Base-by-base conservation (phyloP, 345 rosid genomes). In the Euphorbia tirucalli region DNA sequence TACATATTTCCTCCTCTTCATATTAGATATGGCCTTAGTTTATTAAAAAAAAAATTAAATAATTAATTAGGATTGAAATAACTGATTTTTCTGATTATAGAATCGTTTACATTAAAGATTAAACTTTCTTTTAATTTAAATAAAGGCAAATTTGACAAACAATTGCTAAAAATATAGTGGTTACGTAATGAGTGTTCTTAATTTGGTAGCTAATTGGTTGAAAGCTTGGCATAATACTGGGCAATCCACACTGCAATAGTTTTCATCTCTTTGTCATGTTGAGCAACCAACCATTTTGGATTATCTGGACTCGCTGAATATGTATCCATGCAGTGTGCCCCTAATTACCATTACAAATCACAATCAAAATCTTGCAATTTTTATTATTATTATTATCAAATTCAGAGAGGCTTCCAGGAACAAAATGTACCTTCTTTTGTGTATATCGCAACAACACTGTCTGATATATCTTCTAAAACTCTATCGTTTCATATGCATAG, bases 271-370 rank as follows among this genome's bases (percentile, higher is more conserved):
- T 73, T 69, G 0, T 77, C 69, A 61, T 83, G 37, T 59, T 82
- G 80, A 37, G 69, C 81, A 39, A 77, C 71, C 30, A 82, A 57
- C 89, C 87, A 84, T n/a, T 76, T 76, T 19, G 85, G 85, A 50
- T 82, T 82, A 30, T 14, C 69, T 69, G 78, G 75, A 0, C 14
- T 44, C 24, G 74, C 49, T 32, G 59, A 19, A 1, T 0, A 2
- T 10, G 84, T 3, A 66, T 86, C 86, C 78, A 75, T 68, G 79
- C 84, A 73, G 56, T 85, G 87, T 18, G 87, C 76, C 68, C 89
- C 89, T 83, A 69, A 31, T 49, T 25, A 35, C 19, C 25, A 49
- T n/a, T 15, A 61, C 0, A 31, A 52, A 9, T 41, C 14, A 2
- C 4, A 8, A 18, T 24, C 24, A 8, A 50, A 60, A 3, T 60